Percentiles rank a stretch among this genome's conserved stretches.
Evolutionary conservation across 495 filamentous ascomycete genomes (phyloP).

Genomic region (Penicillium coprophilum): DNA sequence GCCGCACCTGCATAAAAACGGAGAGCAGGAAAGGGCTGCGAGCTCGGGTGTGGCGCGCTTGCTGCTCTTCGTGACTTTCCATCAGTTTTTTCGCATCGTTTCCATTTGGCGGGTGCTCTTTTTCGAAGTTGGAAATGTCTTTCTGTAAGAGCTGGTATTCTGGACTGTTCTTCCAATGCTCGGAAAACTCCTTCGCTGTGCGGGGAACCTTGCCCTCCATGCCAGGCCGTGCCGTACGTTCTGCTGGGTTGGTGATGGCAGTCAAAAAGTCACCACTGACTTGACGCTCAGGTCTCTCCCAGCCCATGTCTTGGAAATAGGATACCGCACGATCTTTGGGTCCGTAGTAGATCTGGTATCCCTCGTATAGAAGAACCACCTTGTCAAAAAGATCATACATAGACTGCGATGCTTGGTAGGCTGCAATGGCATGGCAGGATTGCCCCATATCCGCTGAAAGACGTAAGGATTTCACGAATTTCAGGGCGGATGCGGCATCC

Average conservation of each 20-base stretch:
- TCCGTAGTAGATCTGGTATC: slow-evolving; percentile 64
- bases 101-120: slow-evolving; percentile 21
- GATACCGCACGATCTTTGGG: slow-evolving; percentile 51
- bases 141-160: slow-evolving; percentile 47
- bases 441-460: slow-evolving; percentile 70
- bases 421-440: slow-evolving; percentile 74
- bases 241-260: slow-evolving; percentile 62
- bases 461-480: slow-evolving; percentile 64
- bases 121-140: slow-evolving; percentile 45
- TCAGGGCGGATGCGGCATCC: slow-evolving; percentile 79
- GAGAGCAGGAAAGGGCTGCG: slow-evolving; percentile 45
- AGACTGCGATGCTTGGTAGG: slow-evolving; percentile 81
- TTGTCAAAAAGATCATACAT: slow-evolving; percentile 71
- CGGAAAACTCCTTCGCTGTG: slow-evolving; percentile 64
- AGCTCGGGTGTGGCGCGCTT: slow-evolving; percentile 33
- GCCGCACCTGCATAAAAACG: slow-evolving; percentile 45
- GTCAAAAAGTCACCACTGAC: slow-evolving; percentile 71
- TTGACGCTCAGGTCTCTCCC: slow-evolving; percentile 54
- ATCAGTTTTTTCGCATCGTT: slow-evolving; percentile 30
- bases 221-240: slow-evolving; percentile 57
- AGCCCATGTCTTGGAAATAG: slow-evolving; percentile 62
- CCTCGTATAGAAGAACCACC: slow-evolving; percentile 58
- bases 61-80: slow-evolving; percentile 24
- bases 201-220: slow-evolving; percentile 65
- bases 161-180: slow-evolving; percentile 53